Percentiles rank a stretch among this genome's conserved stretches.
Conservation (phyloP, 176 grass and related monocot species). For the Urochloa ruziziensis region DNA sequence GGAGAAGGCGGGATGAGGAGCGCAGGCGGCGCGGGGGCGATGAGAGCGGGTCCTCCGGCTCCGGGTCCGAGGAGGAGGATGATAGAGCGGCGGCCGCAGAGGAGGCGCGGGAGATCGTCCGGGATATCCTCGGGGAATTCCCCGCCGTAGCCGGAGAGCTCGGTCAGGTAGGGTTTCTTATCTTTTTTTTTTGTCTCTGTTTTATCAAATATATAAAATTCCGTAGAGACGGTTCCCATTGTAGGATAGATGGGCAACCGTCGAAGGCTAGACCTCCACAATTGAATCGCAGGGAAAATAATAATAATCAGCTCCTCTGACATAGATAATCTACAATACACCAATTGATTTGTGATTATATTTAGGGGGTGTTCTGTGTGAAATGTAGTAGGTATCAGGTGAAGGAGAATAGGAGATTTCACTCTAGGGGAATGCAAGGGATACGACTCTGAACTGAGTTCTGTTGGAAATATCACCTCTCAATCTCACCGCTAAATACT, state of each 20-base stretch:
- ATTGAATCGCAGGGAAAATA: not conserved
- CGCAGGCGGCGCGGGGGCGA: not conserved
- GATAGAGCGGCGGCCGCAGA: constrained; percentile 14
- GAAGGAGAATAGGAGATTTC: not conserved
- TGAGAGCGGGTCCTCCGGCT: constrained; percentile 9
- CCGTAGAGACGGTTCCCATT: not conserved
- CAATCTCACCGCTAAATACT: too few relatives aligned
- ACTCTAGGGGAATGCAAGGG: not conserved
- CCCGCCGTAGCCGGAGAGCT: constrained; percentile 53
- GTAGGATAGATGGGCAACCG: not conserved
- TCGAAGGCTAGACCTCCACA: not conserved
- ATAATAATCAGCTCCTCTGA: not conserved
- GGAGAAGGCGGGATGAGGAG: constrained; percentile 26
- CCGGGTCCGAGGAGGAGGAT: constrained; percentile 18
- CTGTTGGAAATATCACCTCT: too few relatives aligned
- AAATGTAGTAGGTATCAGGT: not conserved
- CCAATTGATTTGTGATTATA: constrained; percentile 4
- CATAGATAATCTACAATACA: not conserved
- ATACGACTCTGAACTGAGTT: not conserved
- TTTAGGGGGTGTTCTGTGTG: not conserved
- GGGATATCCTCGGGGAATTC: constrained; percentile 57
- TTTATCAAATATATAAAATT: not conserved
- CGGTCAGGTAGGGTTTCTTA: constrained; percentile 46
- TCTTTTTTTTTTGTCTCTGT: not conserved
- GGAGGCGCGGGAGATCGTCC: constrained; percentile 62